Evolutionary conservation across 148 eudicot species (phyloP).

Genomic region (Fagopyrum esculentum): DNA sequence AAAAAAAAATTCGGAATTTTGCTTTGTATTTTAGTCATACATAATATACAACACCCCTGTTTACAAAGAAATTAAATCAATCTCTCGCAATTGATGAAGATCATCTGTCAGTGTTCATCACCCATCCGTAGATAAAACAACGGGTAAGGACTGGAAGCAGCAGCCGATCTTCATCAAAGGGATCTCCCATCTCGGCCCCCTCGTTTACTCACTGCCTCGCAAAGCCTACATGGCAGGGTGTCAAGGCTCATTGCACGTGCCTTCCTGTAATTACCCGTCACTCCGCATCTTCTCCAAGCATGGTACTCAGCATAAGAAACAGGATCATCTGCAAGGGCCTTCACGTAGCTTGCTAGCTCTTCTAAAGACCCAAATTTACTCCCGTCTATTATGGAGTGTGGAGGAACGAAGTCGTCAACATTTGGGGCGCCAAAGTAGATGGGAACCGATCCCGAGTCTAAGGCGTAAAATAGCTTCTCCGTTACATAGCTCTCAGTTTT

Average conservation of each 20-base stretch:
- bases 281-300: constrained; percentile 98
- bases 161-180: too few relatives aligned
- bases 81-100: too few relatives aligned
- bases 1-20: too few relatives aligned
- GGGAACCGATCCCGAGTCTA: constrained; percentile 86
- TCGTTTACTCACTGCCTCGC: constrained; percentile 66
- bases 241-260: constrained; percentile 74
- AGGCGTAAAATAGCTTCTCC: constrained; percentile 85
- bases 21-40: too few relatives aligned
- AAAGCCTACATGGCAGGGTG: constrained; percentile 80
- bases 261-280: constrained; percentile 63
- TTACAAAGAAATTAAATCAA: too few relatives aligned
- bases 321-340: constrained; percentile 73
- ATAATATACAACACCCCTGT: too few relatives aligned
- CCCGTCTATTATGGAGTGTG: constrained; percentile 89
- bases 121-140: too few relatives aligned
- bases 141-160: too few relatives aligned
- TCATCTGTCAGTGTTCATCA: too few relatives aligned
- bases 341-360: constrained; percentile 64
- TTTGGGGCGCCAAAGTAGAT: constrained; percentile 96
- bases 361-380: constrained; percentile 60
- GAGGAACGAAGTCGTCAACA: constrained; percentile 91
- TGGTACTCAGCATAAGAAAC: constrained; percentile 86
- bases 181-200: constrained; percentile 56
- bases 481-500: constrained; percentile 91